Evolutionary conservation across 176 grass and related monocot species (phyloP).

Genomic region (Urochloa ruziziensis): DNA sequence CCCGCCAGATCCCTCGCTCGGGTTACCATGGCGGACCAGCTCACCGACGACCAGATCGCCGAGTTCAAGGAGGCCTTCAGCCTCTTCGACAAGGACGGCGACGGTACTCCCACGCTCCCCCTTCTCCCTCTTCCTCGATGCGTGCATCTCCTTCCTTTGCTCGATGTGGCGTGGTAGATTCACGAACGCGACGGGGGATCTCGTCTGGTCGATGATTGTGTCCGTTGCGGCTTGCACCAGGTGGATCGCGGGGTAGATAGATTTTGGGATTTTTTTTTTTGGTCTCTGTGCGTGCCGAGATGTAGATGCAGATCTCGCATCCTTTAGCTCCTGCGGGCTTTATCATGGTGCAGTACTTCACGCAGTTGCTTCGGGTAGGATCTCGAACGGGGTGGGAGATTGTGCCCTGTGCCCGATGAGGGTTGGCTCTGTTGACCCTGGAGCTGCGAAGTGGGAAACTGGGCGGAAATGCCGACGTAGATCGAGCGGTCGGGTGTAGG

Average conservation of each 20-base stretch:
- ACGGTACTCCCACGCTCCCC: slow-evolving; percentile 34
- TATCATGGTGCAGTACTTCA: neutral
- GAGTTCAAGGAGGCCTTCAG: slow-evolving; percentile 97
- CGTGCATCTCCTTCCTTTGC: neutral
- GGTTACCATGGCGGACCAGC: slow-evolving; percentile 59
- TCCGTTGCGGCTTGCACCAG: neutral
- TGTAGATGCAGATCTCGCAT: slow-evolving; percentile 34
- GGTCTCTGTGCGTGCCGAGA: neutral
- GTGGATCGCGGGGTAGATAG: neutral
- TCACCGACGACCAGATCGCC: slow-evolving; percentile 85
- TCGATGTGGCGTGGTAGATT: neutral
- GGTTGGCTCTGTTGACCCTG: neutral
- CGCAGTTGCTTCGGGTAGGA: neutral
- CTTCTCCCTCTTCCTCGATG: neutral
- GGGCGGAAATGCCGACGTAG: neutral
- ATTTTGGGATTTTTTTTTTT: neutral
- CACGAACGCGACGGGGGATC: neutral
- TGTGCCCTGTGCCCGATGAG: neutral
- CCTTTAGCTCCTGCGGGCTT: neutral
- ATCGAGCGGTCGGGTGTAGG: neutral
- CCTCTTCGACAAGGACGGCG: slow-evolving; percentile 93
- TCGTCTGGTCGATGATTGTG: neutral
- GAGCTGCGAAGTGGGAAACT: neutral
- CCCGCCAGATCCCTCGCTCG: slow-evolving; percentile 8
- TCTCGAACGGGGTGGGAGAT: neutral